Conservation (phyloP, 1,284 basidiomycete genomes). For the Ceratobasidium sp. region DNA sequence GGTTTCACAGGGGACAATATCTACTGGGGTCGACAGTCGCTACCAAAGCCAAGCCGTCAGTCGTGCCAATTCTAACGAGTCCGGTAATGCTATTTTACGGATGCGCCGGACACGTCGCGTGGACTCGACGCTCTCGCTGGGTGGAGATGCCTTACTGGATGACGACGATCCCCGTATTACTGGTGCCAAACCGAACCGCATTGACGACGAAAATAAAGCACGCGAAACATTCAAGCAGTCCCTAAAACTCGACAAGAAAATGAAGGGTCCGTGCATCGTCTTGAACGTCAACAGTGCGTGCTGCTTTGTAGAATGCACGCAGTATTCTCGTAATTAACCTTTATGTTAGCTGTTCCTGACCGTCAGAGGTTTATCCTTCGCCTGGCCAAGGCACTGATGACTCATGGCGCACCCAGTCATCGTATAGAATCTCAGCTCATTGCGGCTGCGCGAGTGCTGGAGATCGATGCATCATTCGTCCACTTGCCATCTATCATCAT, state of each 20-base stretch:
- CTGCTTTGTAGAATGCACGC: background rate
- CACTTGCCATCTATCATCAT: constrained; percentile 85
- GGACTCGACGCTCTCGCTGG: constrained; percentile 22
- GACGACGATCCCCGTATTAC: constrained; percentile 49
- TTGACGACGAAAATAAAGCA: constrained; percentile 48
- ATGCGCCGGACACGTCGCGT: constrained; percentile 28
- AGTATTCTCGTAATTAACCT: background rate
- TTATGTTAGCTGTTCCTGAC: constrained; percentile 61
- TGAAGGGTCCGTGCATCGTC: constrained; percentile 26
- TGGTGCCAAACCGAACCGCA: constrained; percentile 45
- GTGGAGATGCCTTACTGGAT: constrained; percentile 43
- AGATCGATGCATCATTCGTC: constrained; percentile 84
- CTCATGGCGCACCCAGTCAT: constrained; percentile 76
- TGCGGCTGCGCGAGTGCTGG: constrained; percentile 82
- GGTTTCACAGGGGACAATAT: constrained; percentile 21
- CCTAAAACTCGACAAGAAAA: constrained; percentile 31
- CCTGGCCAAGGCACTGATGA: constrained; percentile 72
- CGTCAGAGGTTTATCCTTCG: constrained; percentile 72
- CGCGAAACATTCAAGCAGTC: constrained; percentile 24
- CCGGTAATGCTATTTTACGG: constrained; percentile 9
- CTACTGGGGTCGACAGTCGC: constrained; percentile 30
- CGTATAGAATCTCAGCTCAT: constrained; percentile 74
- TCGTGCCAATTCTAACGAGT: constrained; percentile 34
- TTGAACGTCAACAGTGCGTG: constrained; percentile 44
- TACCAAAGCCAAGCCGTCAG: constrained; percentile 38